Evolutionary conservation across 805 yeast genomes (phyloP), one percentile per base, ranked within the genome.

Genomic region (Ogataea haglerorum): DNA sequence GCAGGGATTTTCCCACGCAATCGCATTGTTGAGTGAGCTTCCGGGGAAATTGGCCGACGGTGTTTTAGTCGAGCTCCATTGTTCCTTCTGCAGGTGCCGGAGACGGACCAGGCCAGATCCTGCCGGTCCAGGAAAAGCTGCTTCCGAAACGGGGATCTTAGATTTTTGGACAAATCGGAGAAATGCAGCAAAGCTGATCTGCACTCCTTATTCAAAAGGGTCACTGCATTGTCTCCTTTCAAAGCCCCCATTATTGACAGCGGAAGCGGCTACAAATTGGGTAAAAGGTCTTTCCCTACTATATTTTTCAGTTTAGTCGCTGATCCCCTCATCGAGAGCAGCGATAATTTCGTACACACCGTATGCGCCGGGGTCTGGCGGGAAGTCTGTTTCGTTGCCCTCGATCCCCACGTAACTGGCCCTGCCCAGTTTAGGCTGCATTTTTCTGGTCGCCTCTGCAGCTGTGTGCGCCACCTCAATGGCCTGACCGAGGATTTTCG

Each of bases 301-400:
- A 24, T 12, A 24, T 24, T 10, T 7, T 10, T 5, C 14, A 10
- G 7, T 6, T 24, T 7, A 19, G 13, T 24, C 4, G 27, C 13
- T 9, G 27, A 5, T 5, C 27, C 27, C 27, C 27, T 24, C 27
- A 3, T 12, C 7, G 27, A 63, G 50, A 9, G 65, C 65, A 24
- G 52, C 33, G 26, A 64, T 49, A 3, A 63, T 53, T 42, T 63
- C 67, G 43, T 64, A 63, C 15, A 64, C 58, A 21, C 67, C 70
- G 40, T 62, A 65, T 10, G 70, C 69, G 17, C 70, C 70, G n/a
- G 70, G 68, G 38, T 65, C 70, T 6, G 70, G 70, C 7, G 67
- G 67, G 38, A 63, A 60, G 22, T 53, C 64, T 2, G 32, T 46
- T 21, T 44, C 48, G 10, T 53, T 50, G 1, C 52, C 60, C 14